Evolutionary conservation across 805 yeast species (phyloP).

Genomic region (Nakazawaea ambrosiae): DNA sequence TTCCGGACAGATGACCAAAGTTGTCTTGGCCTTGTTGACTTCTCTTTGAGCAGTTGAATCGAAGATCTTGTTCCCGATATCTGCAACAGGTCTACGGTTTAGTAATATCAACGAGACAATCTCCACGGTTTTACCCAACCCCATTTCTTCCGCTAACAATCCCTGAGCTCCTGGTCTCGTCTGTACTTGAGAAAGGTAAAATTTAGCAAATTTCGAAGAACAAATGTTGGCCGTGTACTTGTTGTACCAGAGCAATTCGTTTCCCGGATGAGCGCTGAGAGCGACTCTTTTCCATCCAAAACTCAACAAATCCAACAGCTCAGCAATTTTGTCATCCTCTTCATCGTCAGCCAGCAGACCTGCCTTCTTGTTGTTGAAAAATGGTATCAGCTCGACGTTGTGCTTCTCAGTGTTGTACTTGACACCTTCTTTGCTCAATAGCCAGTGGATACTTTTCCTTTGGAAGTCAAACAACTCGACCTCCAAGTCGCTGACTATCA

Average conservation of each 20-base stretch:
- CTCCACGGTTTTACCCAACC: constrained; percentile 92
- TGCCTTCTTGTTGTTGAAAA: constrained; percentile 14
- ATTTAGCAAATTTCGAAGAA: constrained; percentile 23
- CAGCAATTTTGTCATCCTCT: constrained; percentile 20
- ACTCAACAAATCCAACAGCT: constrained; percentile 32
- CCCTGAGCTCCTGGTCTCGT: constrained; percentile 40
- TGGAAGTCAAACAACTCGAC: constrained; percentile 44
- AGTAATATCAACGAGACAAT: constrained; percentile 55
- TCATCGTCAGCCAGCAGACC: constrained; percentile 1
- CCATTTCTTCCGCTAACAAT: constrained; percentile 92
- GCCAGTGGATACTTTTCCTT: constrained; percentile 48
- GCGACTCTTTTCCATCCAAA: constrained; percentile 46
- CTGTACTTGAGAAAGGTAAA: constrained; percentile 16
- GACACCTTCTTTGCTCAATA: constrained; percentile 43
- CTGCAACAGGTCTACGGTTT: constrained; percentile 39
- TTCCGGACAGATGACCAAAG: constrained; percentile 80
- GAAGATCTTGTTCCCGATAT: constrained; percentile 17
- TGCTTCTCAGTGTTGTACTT: constrained; percentile 22
- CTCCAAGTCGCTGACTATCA: constrained; percentile 35
- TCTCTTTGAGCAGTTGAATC: constrained; percentile 36
- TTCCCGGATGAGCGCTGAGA: background rate
- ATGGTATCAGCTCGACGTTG: constrained; percentile 17
- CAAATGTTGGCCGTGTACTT: constrained; percentile 41
- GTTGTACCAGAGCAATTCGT: constrained; percentile 37
- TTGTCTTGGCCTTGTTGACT: constrained; percentile 53